phyloP scores from a whole-genome alignment of 2,329 filamentous ascomycete species.

The Cladophialophora bantiana region DNA sequence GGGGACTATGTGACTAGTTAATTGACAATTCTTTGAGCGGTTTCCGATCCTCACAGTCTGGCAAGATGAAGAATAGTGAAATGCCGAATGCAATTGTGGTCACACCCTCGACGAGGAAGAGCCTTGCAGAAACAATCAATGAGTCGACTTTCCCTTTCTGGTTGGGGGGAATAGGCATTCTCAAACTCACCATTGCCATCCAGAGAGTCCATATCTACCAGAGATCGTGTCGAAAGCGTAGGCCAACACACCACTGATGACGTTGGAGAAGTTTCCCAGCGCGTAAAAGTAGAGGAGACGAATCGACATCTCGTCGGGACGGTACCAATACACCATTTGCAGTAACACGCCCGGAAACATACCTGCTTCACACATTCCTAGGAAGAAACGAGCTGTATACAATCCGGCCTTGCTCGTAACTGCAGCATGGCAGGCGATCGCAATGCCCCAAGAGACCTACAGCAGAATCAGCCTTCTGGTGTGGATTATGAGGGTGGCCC shows the following conservation, averaged over 20 bases:
- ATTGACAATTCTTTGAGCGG: not conserved
- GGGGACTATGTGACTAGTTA: conserved; percentile 46
- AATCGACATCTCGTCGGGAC: conserved; percentile 70
- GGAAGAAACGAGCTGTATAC: conserved; percentile 70
- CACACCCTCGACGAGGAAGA: conserved; percentile 55
- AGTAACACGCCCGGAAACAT: conserved; percentile 77
- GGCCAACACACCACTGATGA: conserved; percentile 46
- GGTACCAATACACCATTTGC: conserved; percentile 71
- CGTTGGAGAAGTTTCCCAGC: conserved; percentile 44
- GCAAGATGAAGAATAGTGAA: conserved; percentile 50
- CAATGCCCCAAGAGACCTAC: conserved; percentile 68
- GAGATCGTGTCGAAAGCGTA: conserved; percentile 37
- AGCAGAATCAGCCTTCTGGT: conserved; percentile 69
- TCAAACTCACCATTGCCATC: conserved; percentile 36
- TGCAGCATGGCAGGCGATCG: conserved; percentile 70
- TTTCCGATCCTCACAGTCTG: conserved; percentile 45
- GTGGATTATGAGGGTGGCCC: conserved; percentile 47
- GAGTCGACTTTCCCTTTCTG: conserved; percentile 4
- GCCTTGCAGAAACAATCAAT: conserved; percentile 35
- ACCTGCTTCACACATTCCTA: conserved; percentile 68
- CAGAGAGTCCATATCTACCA: conserved; percentile 33
- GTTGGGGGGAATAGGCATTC: not conserved
- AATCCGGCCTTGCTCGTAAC: conserved; percentile 61
- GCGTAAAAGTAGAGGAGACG: conserved; percentile 57
- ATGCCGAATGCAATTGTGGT: conserved; percentile 50